Evolutionary conservation across 768 basidiomycete species (phyloP).

Genomic region (Tulasnella sp.): DNA sequence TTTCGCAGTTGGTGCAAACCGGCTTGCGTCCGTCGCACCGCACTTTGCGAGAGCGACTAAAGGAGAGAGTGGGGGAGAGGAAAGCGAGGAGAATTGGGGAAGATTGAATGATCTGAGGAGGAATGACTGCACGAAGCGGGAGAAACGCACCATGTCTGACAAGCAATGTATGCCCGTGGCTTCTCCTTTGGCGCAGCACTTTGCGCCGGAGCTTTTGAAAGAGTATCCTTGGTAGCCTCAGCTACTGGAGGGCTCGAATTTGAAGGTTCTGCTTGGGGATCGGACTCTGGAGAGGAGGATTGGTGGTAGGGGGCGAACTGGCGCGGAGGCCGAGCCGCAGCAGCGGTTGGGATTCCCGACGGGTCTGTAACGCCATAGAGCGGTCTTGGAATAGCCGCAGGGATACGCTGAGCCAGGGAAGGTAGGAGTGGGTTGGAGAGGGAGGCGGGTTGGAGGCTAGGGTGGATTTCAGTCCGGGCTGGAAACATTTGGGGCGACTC

Average conservation of each 20-base stretch:
- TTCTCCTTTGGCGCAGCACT: background rate
- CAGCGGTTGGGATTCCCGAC: too few species aligned
- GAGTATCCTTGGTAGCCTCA: background rate
- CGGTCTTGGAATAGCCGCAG: too few species aligned
- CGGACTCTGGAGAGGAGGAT: background rate
- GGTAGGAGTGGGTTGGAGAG: too few species aligned
- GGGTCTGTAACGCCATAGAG: too few species aligned
- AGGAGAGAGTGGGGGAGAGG: background rate
- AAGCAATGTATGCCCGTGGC: slow-evolving; percentile 2
- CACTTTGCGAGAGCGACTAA: slow-evolving; percentile 77
- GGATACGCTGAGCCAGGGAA: too few species aligned
- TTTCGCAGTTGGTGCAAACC: slow-evolving; percentile 75
- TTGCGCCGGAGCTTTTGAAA: background rate
- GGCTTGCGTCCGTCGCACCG: slow-evolving; percentile 81
- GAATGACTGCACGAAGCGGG: background rate
- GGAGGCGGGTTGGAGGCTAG: too few species aligned
- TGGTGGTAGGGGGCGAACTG: background rate
- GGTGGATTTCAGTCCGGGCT: too few species aligned
- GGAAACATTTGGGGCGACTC: too few species aligned
- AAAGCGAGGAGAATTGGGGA: background rate
- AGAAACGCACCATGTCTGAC: slow-evolving; percentile 4
- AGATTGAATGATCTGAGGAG: background rate
- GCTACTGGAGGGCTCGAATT: background rate
- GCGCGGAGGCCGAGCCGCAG: too few species aligned
- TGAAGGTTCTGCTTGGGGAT: background rate